Evolutionary conservation across 78 protist species (phyloP).

Genomic region (Polysphondylium violaceum): DNA sequence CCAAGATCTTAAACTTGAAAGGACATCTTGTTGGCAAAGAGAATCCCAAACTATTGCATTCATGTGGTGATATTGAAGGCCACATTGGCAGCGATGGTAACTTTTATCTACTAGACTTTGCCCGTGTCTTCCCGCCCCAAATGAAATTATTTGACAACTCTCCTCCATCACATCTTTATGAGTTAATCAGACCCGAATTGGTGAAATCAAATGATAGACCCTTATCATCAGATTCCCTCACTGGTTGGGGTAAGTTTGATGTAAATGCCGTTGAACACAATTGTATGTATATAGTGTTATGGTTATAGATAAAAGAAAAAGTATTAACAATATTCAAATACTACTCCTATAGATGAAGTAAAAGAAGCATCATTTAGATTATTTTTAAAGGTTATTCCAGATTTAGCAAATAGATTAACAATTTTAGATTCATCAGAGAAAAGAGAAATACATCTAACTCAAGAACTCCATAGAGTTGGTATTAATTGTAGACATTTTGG

Average conservation of each 20-base stretch:
- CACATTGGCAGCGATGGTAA: slow-evolving; percentile 73
- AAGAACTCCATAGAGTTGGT: slow-evolving; percentile 77
- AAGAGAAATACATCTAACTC: slow-evolving; percentile 68
- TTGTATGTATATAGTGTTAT: background rate
- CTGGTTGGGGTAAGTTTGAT: slow-evolving; percentile 83
- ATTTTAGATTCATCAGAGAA: slow-evolving; percentile 19
- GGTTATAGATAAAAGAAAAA: background rate
- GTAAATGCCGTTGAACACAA: slow-evolving; percentile 41
- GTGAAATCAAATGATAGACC: slow-evolving; percentile 48
- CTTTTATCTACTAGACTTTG: slow-evolving; percentile 74
- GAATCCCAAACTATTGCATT: slow-evolving; percentile 24
- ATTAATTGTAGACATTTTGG: slow-evolving; percentile 81
- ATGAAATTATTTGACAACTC: slow-evolving; percentile 27
- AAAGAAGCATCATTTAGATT: slow-evolving; percentile 73
- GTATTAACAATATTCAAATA: background rate
- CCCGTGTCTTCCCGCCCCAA: slow-evolving; percentile 83
- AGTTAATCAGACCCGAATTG: slow-evolving; percentile 69
- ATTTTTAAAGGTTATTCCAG: slow-evolving; percentile 70
- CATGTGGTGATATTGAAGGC: slow-evolving; percentile 84
- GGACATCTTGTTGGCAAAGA: slow-evolving; percentile 80
- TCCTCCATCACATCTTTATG: slow-evolving; percentile 31
- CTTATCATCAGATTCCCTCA: slow-evolving; percentile 56
- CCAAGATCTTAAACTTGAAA: slow-evolving; percentile 36
- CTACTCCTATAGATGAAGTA: slow-evolving; percentile 36
- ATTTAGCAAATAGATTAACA: background rate